Evolutionary conservation across 768 basidiomycete species (phyloP), one percentile per base, ranked within the genome.

Genomic region (Mycena vitilis): DNA sequence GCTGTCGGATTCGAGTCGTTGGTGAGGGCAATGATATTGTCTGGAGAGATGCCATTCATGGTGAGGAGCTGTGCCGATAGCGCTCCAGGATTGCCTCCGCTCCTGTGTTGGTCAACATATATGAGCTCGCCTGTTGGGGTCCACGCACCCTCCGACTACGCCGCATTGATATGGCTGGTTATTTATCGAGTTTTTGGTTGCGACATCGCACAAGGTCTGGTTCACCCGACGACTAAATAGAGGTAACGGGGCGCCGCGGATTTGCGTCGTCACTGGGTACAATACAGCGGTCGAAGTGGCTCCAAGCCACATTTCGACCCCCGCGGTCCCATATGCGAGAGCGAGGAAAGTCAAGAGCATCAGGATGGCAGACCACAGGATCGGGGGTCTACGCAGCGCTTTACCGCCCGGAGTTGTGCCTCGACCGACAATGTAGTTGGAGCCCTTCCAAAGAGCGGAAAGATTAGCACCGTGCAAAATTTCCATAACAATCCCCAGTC

Each of bases 121-220:
- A 34, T 57, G 20, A 49, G 48, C 12, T 5, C n/a, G 42, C 12
- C 12, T 30, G 53, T 40, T 8, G 15, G 12, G 18, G 15, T n/a
- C 13, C 2, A 45, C 49, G 49, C 40, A 66, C 65, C 65, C 65
- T 0, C 15, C n/a, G 15, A n/a, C 36, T 3, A 55, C 22, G 13
- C 57, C 65, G 30, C 65, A 66, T 40, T 66, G 65, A 38, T 66
- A 66, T 4, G 55, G 55, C 23, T 44, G 16, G 23, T 65, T 58
- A 22, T 37, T 18, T 8, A 4, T 7, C 38, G 9, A 36, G 15
- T 23, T 23, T 20, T 3, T 16, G 16, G 11, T 9, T 42, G 30
- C 30, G 2, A 51, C 55, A 9, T 57, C 47, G 38, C 63, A 65
- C 5, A 38, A 9, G 22, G 55, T 58, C 34, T 65, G 47, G 37